Percentiles rank a stretch among this genome's conserved stretches.
phyloP scores from a whole-genome alignment of 345 rosid species.

The Arabidopsis suecica region DNA sequence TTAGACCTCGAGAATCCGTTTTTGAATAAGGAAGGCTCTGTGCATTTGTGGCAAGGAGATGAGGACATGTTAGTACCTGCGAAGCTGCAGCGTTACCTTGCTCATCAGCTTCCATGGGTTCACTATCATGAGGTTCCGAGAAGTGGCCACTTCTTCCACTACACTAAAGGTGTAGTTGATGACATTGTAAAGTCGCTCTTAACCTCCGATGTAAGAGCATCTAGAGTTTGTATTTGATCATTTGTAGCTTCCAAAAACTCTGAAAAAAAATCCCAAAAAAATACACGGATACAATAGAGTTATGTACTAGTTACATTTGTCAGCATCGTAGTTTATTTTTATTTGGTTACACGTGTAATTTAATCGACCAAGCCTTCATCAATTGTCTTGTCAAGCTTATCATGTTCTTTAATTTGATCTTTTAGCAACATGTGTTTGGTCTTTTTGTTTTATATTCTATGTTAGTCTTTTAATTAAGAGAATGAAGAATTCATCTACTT shows the following conservation, averaged over 20 bases:
- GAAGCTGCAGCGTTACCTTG: conserved; percentile 53
- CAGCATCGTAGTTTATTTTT: not conserved
- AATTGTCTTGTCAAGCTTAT: not conserved
- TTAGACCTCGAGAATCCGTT: conserved; percentile 63
- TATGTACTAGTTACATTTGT: not conserved
- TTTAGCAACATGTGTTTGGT: not conserved
- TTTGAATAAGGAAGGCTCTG: conserved; percentile 52
- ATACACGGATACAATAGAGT: too few species aligned
- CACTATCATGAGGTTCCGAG: conserved; percentile 69
- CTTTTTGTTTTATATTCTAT: not conserved
- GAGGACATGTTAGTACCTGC: conserved; percentile 68
- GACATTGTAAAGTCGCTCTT: conserved; percentile 57
- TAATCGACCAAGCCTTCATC: not conserved
- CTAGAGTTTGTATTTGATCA: not conserved
- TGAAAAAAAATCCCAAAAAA: too few species aligned
- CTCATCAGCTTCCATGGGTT: conserved; percentile 71
- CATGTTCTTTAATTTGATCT: not conserved
- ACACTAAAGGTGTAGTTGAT: conserved; percentile 49
- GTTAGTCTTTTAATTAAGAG: not conserved
- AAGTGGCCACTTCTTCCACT: conserved; percentile 57
- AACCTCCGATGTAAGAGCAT: not conserved
- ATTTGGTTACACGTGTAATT: not conserved
- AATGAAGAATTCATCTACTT: not conserved
- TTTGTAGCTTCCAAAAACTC: not conserved
- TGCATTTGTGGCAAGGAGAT: conserved; percentile 81